These are phyloP conservation scores for Fusarium virguliforme DNA, from an alignment of 2,329 filamentous ascomycete genomes.

Conservation along the genomic window DNA sequence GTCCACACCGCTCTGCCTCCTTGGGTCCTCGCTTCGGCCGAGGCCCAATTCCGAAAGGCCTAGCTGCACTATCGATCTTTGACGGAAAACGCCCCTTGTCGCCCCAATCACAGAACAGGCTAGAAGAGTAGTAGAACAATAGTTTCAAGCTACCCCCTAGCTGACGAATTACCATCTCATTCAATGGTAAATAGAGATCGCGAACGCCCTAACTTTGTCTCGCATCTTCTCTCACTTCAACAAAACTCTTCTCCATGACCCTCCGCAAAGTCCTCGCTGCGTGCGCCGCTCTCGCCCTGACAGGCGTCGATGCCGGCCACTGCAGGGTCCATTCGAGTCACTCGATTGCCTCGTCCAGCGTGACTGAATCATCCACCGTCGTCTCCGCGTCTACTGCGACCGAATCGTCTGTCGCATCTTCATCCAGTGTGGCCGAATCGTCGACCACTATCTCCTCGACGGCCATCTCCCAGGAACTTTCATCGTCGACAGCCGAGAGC, in stretches of 20 bases:
- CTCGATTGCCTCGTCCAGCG: neutral
- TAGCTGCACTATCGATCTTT: constrained; percentile 5
- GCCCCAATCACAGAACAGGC: neutral
- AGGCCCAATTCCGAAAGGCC: neutral
- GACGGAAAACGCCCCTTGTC: constrained; percentile 1
- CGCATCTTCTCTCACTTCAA: neutral
- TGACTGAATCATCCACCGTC: neutral
- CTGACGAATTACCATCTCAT: neutral
- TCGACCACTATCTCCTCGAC: neutral
- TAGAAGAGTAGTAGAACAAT: constrained; percentile 1
- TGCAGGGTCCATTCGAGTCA: neutral
- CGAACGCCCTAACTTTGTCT: neutral
- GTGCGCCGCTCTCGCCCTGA: neutral
- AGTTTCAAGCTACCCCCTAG: constrained; percentile 7
- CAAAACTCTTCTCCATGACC: neutral
- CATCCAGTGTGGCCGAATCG: neutral
- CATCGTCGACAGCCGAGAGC: neutral
- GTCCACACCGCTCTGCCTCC: neutral
- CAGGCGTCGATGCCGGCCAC: neutral
- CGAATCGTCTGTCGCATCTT: neutral
- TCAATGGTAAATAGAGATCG: neutral
- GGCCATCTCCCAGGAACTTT: neutral
- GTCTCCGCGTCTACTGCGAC: neutral
- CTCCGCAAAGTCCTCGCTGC: neutral
- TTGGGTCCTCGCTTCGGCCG: neutral